These are phyloP conservation scores for Pyrenopolyporus hunteri DNA, from an alignment of 495 filamentous ascomycete genomes.

Conservation along the genomic window DNA sequence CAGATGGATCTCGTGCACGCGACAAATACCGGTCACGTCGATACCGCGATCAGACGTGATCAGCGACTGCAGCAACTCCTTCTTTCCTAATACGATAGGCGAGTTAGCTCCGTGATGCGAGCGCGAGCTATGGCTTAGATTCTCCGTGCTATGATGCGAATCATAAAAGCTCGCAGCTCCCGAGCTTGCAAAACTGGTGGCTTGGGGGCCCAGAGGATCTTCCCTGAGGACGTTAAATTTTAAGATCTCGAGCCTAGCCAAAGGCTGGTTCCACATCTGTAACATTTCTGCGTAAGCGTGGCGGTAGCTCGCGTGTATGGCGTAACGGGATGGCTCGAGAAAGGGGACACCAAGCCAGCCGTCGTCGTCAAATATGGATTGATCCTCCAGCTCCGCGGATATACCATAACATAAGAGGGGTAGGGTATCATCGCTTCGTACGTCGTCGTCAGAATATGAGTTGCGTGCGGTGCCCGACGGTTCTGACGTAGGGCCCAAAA, in stretches of 20 bases:
- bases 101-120: slow-evolving; percentile 40
- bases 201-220: slow-evolving; percentile 38
- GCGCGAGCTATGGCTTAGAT: slow-evolving; percentile 27
- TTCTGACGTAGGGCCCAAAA: slow-evolving; percentile 58
- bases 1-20: slow-evolving; percentile 60
- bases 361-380: slow-evolving; percentile 77
- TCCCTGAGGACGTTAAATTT: slow-evolving; percentile 75
- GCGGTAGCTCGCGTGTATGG: slow-evolving; percentile 73
- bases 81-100: slow-evolving; percentile 55
- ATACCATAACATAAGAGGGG: slow-evolving; percentile 57
- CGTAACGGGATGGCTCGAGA: slow-evolving; percentile 66
- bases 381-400: slow-evolving; percentile 73
- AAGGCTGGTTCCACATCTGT: slow-evolving; percentile 78
- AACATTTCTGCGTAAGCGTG: slow-evolving; percentile 82
- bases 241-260: slow-evolving; percentile 77
- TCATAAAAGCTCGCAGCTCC: slow-evolving; percentile 44
- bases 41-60: slow-evolving; percentile 55
- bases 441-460: slow-evolving; percentile 55
- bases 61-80: slow-evolving; percentile 48
- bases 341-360: slow-evolving; percentile 70
- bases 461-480: slow-evolving; percentile 49
- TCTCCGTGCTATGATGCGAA: slow-evolving; percentile 40
- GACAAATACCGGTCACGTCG: slow-evolving; percentile 65
- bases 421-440: slow-evolving; percentile 47
- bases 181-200: slow-evolving; percentile 32